Base-by-base conservation (phyloP, 2,329 filamentous ascomycete genomes). In the Epichloe brachyelytri region DNA sequence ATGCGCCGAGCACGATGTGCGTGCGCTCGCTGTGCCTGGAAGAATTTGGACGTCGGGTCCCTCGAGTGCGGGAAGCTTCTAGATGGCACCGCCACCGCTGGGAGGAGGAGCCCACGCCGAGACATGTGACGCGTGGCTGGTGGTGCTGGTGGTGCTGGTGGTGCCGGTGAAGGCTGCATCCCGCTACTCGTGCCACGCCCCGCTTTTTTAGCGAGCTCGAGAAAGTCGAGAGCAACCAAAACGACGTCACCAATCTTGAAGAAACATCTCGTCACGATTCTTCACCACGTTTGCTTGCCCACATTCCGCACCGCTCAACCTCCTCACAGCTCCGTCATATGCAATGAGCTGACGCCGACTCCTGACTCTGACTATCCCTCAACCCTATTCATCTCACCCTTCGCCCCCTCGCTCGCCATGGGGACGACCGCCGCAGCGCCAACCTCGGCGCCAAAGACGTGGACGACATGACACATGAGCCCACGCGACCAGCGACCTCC, bases 341-440 rank as follows among this genome's bases (percentile, higher is more conserved):
- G 34, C 5, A 26, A 46, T 46, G 45, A 37, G 45, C 45, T 17
- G 19, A n/a, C 34, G 19, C 34, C 19, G 20, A 14, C 14, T n/a
- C 45, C 26, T 4, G 15, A 6, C 14, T 38, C 7, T n/a, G 12
- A 38, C 4, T 14, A 38, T 15, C 36, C 12, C 12, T 8, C 36
- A 41, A 17, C 12, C 39, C 17, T 19, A 1, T 38, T 49, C 39
- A 14, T 12, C 20, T 48, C 37, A 7, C 15, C 20, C 20, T 19
- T 33, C 14, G 7, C 20, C 20, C 7, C 45, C 39, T 33, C n/a
- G 7, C 15, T 40, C 36, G 44, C 17, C 54, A 65, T 65, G 62
- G 59, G 54, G 38, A 61, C 59, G 30, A 54, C 60, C 60, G 60
- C 20, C 59, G 62, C 49, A 53, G 59, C 49, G 59, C 57, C 38